Base-by-base conservation (phyloP, 176 grass and related monocot species). In the Avena eriantha region DNA sequence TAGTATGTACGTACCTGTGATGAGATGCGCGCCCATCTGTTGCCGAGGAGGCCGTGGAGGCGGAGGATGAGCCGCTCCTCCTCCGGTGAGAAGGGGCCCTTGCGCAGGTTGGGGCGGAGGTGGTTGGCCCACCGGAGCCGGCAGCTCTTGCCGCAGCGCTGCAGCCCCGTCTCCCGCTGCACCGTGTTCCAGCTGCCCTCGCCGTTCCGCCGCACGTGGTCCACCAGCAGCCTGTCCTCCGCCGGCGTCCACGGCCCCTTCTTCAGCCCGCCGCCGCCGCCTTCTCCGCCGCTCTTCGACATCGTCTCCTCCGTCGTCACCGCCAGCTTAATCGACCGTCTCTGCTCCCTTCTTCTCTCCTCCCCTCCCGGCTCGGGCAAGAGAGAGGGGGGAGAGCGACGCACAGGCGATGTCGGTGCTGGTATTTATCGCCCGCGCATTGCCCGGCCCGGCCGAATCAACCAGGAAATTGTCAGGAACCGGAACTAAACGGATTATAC, bases 111-210 rank as follows among this genome's bases (percentile, higher is more conserved):
- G 6, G 97, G 97, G 3, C 93, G 92, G 86, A 98, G 94, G 84
- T 98, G 93, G 85, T 98, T 98, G 1, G 93, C 91, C 96, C 96
- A 98, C 69, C 96, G 89, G 81, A 98, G 91, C 0, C 96, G 93
- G 89, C 96, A 98, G 79, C 96, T 98, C 90, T 98, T 98, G 58
- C 96, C 96, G 69, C 96, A 98, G 14, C 97, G 88, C 43, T 82
- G 86, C 45, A 98, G 89, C 7, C 90, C 89, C 8, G 86, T 96
- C 76, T 93, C 91, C n/a, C 89, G 83, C 4, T 93, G 88, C 82
- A 99, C 97, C 34, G 92, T 85, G 86, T 99, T 96, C 97, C 94
- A 96, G 87, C 91, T 93, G 1, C 97, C 92, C 71, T 94, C 94
- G 6, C 97, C 94, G 76, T 99, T 85, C 54, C 86, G 83, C 54